phyloP scores from a whole-genome alignment of 1,284 basidiomycete genomes.

The Cryptococcus sp. region DNA sequence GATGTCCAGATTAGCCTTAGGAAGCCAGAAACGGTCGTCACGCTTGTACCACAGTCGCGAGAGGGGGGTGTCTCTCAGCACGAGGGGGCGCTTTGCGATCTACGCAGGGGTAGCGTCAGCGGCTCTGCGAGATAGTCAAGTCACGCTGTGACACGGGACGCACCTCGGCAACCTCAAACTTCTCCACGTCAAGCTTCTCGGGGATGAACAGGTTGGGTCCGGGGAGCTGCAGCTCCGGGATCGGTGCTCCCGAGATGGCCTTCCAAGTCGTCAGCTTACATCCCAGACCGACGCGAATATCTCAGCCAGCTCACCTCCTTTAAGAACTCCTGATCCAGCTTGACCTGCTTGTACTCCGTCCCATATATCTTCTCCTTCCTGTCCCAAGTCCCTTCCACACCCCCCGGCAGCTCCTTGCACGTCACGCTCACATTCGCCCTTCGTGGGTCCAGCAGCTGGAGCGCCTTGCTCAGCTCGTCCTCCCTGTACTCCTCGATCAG shows the following conservation, averaged over 20 bases:
- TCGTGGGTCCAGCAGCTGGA: constrained; percentile 63
- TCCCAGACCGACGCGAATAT: not conserved
- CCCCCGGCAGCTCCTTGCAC: constrained; percentile 59
- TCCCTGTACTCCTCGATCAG: constrained; percentile 76
- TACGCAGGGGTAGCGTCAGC: not conserved
- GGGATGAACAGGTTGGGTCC: constrained; percentile 87
- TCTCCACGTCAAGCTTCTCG: constrained; percentile 76
- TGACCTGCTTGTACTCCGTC: constrained; percentile 71
- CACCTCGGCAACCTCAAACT: constrained; percentile 63
- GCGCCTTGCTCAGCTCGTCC: constrained; percentile 61
- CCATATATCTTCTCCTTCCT: constrained; percentile 78
- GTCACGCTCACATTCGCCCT: constrained; percentile 52
- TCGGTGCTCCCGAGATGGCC: constrained; percentile 64
- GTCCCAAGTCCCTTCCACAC: constrained; percentile 60
- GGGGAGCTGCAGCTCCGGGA: constrained; percentile 70
- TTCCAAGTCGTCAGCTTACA: constrained; percentile 35
- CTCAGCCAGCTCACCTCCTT: constrained; percentile 54
- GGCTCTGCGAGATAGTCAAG: not conserved
- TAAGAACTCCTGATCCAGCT: constrained; percentile 64
- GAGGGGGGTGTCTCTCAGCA: constrained; percentile 67
- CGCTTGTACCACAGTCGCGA: constrained; percentile 91
- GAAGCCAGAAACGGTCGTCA: constrained; percentile 92
- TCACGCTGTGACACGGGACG: constrained; percentile 11
- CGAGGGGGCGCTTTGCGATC: constrained; percentile 62
- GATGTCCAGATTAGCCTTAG: constrained; percentile 61